Percentiles rank a stretch among this genome's conserved stretches.
Evolutionary conservation across 768 basidiomycete species (phyloP).

Genomic region (Sarcomyxa edulis): DNA sequence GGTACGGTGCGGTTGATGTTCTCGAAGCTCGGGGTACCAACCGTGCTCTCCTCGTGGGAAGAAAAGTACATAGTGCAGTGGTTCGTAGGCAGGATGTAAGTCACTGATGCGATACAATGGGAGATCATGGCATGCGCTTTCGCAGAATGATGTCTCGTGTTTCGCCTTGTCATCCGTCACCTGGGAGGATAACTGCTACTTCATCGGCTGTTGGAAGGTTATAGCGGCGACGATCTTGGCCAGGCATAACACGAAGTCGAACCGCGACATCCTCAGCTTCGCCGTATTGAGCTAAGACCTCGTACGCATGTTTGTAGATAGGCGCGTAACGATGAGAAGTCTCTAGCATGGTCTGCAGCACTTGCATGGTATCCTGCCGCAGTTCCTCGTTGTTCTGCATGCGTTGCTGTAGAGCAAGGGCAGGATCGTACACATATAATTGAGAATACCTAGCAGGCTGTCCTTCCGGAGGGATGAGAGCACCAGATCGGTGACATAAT

Average conservation of each 20-base stretch:
- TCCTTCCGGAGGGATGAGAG: slow-evolving; percentile 19
- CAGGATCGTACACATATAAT: slow-evolving; percentile 32
- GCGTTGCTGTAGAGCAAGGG: slow-evolving; percentile 22
- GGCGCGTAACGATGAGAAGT: slow-evolving; percentile 19
- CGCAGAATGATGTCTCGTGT: slow-evolving; percentile 25
- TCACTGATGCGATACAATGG: slow-evolving; percentile 23
- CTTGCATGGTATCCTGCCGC: slow-evolving; percentile 11
- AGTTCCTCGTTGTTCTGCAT: slow-evolving; percentile 19
- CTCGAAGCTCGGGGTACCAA: slow-evolving; percentile 20
- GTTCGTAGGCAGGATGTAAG: slow-evolving; percentile 24
- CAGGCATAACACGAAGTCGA: slow-evolving; percentile 6
- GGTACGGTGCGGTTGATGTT: too few relatives aligned
- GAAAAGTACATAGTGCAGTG: slow-evolving; percentile 22
- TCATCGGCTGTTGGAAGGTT: slow-evolving; percentile 34
- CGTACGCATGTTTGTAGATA: slow-evolving; percentile 25
- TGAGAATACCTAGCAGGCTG: slow-evolving; percentile 22
- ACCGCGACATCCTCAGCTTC: slow-evolving; percentile 13
- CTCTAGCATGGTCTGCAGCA: slow-evolving; percentile 18
- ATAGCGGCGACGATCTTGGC: slow-evolving; percentile 25
- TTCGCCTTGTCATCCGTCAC: slow-evolving; percentile 14
- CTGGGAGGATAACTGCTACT: slow-evolving; percentile 31
- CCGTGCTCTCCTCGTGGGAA: slow-evolving; percentile 28
- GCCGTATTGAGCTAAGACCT: slow-evolving; percentile 20
- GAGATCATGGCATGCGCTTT: slow-evolving; percentile 6
- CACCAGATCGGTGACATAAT: slow-evolving; percentile 25